Conservation (phyloP, 2,329 filamentous ascomycete species). For the Metarhizium guizhouense region DNA sequence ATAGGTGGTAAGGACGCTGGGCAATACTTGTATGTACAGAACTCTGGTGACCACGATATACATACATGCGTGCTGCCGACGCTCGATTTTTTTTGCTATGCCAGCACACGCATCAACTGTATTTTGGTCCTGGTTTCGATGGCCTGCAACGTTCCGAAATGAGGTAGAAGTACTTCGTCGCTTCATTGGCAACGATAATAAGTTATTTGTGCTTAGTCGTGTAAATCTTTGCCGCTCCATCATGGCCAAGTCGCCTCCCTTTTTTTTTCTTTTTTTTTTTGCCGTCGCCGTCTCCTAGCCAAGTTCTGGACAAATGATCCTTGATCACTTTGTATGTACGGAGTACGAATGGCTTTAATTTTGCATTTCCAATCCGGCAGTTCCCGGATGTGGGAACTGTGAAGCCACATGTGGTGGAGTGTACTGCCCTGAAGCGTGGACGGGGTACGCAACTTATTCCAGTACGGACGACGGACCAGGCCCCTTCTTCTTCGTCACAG, state of each 20-base stretch:
- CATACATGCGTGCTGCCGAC: conserved; percentile 30
- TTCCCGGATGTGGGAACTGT: conserved; percentile 1
- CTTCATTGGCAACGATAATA: not conserved
- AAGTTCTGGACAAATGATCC: conserved; percentile 13
- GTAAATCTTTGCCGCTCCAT: too few species aligned
- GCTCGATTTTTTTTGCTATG: not conserved
- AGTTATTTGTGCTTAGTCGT: too few species aligned
- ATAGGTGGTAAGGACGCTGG: too few species aligned
- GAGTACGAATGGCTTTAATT: not conserved
- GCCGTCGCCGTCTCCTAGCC: not conserved
- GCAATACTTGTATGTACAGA: too few species aligned
- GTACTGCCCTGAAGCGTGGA: not conserved
- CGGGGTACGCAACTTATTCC: not conserved
- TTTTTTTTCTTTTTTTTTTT: not conserved
- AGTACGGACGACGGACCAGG: too few species aligned
- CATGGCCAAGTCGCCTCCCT: too few species aligned
- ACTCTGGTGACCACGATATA: not conserved
- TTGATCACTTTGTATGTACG: not conserved
- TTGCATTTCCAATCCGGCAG: conserved; percentile 4
- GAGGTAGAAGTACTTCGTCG: not conserved
- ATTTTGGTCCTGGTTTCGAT: not conserved
- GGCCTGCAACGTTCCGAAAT: not conserved
- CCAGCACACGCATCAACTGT: not conserved
- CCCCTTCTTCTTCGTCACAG: too few species aligned
- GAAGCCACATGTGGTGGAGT: not conserved